These are phyloP conservation scores for Alternaria incomplexa DNA, from an alignment of 2,329 filamentous ascomycete species.

Conservation along the genomic window DNA sequence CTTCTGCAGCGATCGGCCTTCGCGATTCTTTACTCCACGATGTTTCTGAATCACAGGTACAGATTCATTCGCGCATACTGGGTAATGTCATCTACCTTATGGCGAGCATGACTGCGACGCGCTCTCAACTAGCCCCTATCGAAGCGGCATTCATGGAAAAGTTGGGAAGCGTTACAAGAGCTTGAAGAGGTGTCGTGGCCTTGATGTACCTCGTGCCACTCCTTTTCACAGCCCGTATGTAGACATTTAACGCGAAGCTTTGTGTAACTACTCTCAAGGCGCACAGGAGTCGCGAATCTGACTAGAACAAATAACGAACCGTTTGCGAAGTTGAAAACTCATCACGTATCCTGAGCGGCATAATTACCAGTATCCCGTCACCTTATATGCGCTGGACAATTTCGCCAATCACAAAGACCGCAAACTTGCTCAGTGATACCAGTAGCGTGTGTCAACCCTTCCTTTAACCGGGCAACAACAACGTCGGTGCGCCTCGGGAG, in stretches of 20 bases:
- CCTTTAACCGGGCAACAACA: not conserved
- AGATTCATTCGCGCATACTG: conserved; percentile 65
- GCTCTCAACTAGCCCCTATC: conserved; percentile 20
- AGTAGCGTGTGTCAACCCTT: not conserved
- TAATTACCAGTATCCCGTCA: not conserved
- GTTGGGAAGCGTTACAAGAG: conserved; percentile 2
- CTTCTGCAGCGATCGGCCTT: conserved; percentile 60
- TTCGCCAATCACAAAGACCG: not conserved
- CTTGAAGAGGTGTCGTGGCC: not conserved
- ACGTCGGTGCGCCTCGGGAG: not conserved
- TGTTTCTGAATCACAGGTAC: conserved; percentile 46
- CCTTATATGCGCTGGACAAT: not conserved
- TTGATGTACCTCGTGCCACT: not conserved
- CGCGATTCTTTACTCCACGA: conserved; percentile 57
- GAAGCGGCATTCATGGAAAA: conserved; percentile 29
- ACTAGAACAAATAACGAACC: not conserved
- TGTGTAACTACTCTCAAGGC: not conserved
- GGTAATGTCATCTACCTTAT: conserved; percentile 68
- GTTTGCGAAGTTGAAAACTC: not conserved
- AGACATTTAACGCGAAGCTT: not conserved
- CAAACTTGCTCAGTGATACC: not conserved
- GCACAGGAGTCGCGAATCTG: not conserved
- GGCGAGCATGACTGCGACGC: conserved; percentile 54
- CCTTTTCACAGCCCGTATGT: not conserved
- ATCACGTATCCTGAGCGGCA: not conserved